Conservation (phyloP, 2,329 filamentous ascomycete species). For the Pseudogymnoascus sp. region DNA sequence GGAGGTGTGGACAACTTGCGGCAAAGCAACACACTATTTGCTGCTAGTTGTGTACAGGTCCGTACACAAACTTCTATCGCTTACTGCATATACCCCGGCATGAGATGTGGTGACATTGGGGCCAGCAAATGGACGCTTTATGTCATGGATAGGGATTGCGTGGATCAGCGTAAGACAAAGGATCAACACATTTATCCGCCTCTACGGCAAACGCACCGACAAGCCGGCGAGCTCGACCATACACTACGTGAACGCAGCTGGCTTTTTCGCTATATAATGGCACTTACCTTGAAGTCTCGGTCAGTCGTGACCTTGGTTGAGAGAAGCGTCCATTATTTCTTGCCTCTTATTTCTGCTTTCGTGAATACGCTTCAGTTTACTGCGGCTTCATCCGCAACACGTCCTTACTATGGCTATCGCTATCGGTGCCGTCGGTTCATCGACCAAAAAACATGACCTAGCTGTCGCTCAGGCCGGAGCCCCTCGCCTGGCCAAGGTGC, state of each 20-base stretch:
- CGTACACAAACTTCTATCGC: neutral
- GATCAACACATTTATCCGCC: neutral
- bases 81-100: neutral
- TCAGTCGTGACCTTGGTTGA: neutral
- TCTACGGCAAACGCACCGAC: neutral
- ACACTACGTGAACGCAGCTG: neutral
- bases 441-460: constrained; percentile 25
- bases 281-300: neutral
- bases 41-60: neutral
- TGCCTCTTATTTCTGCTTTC: neutral
- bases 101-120: neutral
- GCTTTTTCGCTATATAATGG: neutral
- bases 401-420: neutral
- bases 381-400: neutral
- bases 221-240: neutral
- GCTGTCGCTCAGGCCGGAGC: constrained; percentile 35
- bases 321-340: neutral
- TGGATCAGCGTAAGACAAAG: neutral
- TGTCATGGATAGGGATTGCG: neutral
- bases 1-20: neutral
- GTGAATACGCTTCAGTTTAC: neutral
- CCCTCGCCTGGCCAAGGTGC: constrained; percentile 45
- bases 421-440: neutral
- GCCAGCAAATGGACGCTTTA: neutral
- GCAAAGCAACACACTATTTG: neutral